Base-by-base conservation (phyloP, 768 basidiomycete genomes). In the Paxillus ammoniavirescens region DNA sequence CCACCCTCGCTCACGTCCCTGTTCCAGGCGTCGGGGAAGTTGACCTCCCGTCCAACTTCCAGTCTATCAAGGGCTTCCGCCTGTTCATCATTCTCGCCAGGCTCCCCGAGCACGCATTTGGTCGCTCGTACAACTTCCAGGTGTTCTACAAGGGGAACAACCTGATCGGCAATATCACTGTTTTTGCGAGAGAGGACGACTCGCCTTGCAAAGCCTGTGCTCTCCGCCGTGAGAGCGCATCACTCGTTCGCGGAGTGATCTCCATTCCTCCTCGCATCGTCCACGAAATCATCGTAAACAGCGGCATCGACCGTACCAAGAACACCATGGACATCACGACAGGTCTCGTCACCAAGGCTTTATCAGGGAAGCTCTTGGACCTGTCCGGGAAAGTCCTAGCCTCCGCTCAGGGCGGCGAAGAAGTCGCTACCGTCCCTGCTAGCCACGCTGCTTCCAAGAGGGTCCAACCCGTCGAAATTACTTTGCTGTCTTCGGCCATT, bases 181-280 rank as follows among this genome's bases (percentile, higher is more conserved):
- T 68, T 13, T 70, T 68, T 26, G 46, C 61, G 17, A 60, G 66
- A n/a, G 51, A 61, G 17, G 55, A 58, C 48, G 49, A 48, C 33
- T 61, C 68, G 0, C 57, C 66, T 5, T 70, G 66, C 47, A 55
- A 53, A 17, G 66, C 66, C 21, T 70, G 66, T 42, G 56, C 52
- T 14, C 8, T 35, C 8, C 61, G 66, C 12, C 63, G 66, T n/a
- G 50, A 48, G 8, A 43, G 42, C 0, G 52, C 49, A 10, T 37
- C 66, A 0, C 6, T 68, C 2, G 33, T 70, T 33, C 61, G 59
- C 30, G 66, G 68, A 4, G 52, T 68, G 18, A 70, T 68, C 47
- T 52, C 55, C 41, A 55, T 67, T 15, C 58, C 65, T 2, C 54
- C 31, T 14, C 50, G 28, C 4, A 51, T 67, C 45, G 51, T 69